Evolutionary conservation across 345 rosid genomes (phyloP).

Genomic region (Citrus glauca): DNA sequence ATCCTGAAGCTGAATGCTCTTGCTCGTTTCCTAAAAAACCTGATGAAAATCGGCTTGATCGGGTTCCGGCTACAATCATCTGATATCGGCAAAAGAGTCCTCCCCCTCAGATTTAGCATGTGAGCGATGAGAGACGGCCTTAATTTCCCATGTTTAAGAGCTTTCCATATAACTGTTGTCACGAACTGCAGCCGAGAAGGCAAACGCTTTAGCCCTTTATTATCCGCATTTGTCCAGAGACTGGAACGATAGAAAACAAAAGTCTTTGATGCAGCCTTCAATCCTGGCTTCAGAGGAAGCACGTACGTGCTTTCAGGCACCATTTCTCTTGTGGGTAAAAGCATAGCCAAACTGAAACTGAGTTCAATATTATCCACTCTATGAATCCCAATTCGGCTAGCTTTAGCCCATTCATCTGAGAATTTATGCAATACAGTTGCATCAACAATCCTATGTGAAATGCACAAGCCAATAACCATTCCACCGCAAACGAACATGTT

Average conservation of each 20-base stretch:
- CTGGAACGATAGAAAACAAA: not conserved
- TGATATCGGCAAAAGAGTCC: conserved; percentile 10
- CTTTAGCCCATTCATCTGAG: conserved; percentile 1
- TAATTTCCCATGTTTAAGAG: conserved; percentile 16
- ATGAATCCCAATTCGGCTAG: conserved; percentile 4
- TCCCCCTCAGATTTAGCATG: conserved; percentile 6
- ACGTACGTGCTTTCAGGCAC: not conserved
- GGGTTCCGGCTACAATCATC: conserved; percentile 10
- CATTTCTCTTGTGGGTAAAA: not conserved
- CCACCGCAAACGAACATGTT: conserved; percentile 22
- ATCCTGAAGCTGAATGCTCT: not conserved
- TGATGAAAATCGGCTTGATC: not conserved
- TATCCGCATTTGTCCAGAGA: not conserved
- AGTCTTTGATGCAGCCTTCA: not conserved
- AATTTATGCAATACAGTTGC: conserved; percentile 7
- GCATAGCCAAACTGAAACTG: not conserved
- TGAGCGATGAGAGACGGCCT: conserved; percentile 6
- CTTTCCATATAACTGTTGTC: conserved; percentile 7
- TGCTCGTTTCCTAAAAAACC: not conserved
- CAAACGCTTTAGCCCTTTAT: no score
- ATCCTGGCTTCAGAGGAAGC: not conserved
- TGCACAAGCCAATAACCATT: conserved; percentile 8
- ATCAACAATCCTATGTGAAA: conserved; percentile 18
- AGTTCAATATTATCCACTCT: not conserved
- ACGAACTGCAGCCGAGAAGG: not conserved